Conservation (phyloP, 1,284 basidiomycete genomes). For the Bjerkandera adusta region DNA sequence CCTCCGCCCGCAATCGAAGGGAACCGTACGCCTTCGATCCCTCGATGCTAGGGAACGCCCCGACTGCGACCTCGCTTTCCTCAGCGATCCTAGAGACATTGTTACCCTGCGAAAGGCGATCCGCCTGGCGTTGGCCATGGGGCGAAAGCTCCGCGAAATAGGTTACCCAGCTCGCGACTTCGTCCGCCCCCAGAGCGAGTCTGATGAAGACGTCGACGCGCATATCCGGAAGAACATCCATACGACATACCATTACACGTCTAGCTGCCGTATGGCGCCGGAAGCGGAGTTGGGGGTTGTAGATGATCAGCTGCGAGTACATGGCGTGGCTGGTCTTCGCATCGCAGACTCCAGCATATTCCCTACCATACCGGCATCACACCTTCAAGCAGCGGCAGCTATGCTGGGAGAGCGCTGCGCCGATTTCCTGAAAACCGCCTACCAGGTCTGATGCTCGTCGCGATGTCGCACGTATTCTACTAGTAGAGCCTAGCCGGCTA, state of each 20-base stretch:
- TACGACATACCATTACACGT: constrained; percentile 36
- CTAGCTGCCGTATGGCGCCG: constrained; percentile 37
- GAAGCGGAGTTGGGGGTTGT: constrained; percentile 39
- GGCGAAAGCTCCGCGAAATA: constrained; percentile 25
- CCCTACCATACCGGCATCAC: constrained; percentile 33
- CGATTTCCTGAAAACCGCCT: constrained; percentile 5
- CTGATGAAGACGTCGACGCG: constrained; percentile 26
- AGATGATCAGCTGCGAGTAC: constrained; percentile 47
- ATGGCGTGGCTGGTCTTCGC: constrained; percentile 40
- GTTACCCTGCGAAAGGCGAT: constrained; percentile 22
- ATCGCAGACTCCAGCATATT: constrained; percentile 41
- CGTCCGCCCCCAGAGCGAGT: constrained; percentile 24
- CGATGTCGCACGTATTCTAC: no score
- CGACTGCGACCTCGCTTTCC: constrained; percentile 29
- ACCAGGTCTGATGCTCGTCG: no score
- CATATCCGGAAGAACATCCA: constrained; percentile 25
- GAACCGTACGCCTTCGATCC: constrained; percentile 26
- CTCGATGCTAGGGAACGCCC: constrained; percentile 24
- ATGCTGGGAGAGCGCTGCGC: constrained; percentile 36
- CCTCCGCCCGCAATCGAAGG: constrained; percentile 26
- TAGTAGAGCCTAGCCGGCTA: no score
- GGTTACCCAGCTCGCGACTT: constrained; percentile 31
- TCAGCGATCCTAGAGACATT: constrained; percentile 25
- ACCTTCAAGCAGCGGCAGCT: constrained; percentile 34
- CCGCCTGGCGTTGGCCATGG: constrained; percentile 25